Percentiles rank a stretch among this genome's conserved stretches.
Evolutionary conservation across 805 yeast species (phyloP).

Genomic region (Saccharomycopsis schoenii): DNA sequence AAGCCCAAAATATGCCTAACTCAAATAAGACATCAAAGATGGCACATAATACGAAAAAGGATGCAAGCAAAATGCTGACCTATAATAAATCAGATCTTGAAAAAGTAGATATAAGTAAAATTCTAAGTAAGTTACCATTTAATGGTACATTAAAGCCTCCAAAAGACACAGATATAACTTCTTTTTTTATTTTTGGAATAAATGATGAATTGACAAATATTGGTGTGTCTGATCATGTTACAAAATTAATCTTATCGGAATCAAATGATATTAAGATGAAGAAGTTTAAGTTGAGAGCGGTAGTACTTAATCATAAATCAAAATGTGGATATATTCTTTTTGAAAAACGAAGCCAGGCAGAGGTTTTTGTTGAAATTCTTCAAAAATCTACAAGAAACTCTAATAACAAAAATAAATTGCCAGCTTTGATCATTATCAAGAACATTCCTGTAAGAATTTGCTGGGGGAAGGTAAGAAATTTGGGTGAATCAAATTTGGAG

Average conservation of each 20-base stretch:
- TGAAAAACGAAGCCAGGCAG: constrained; percentile 40
- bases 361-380: constrained; percentile 28
- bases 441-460: constrained; percentile 39
- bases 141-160: constrained; percentile 45
- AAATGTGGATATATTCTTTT: constrained; percentile 58
- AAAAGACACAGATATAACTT: constrained; percentile 32
- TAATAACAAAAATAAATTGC: constrained; percentile 18
- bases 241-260: constrained; percentile 20
- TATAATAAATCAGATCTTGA: constrained; percentile 14
- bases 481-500: constrained; percentile 36
- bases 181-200: constrained; percentile 71
- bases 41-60: constrained; percentile 13
- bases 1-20: constrained; percentile 20
- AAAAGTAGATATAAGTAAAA: constrained; percentile 38
- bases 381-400: not conserved
- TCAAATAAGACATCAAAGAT: constrained; percentile 4
- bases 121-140: constrained; percentile 56
- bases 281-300: constrained; percentile 29
- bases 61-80: not conserved
- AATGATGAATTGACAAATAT: constrained; percentile 59
- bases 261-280: not conserved
- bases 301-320: constrained; percentile 47
- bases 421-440: constrained; percentile 29
- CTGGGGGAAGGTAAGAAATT: constrained; percentile 42
- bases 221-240: constrained; percentile 41